Base-by-base conservation (phyloP, 345 rosid genomes). In the Noccaea bulbosa region DNA sequence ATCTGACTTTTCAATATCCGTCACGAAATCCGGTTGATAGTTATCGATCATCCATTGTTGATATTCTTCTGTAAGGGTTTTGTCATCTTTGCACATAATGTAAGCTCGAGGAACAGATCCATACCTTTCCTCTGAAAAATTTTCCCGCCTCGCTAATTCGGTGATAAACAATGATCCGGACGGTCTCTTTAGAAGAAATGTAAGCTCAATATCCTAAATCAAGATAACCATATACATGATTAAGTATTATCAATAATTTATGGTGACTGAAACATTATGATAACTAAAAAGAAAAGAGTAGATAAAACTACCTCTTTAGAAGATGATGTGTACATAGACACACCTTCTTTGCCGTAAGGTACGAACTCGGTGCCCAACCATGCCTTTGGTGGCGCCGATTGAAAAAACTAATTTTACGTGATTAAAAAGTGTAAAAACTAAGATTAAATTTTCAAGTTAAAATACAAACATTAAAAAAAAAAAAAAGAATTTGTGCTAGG, bases 11-110 rank as follows among this genome's bases (percentile, higher is more conserved):
- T 55, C 45, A 27, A 86, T 82, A 39, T 64, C 79, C 12, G 50
- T 41, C 65, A 78, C 82, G 16, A 83, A 50, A 24, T 81, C 27
- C 16, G 34, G 59, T 2, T 65, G 74, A 70, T 49, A 69, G n/a
- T 74, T 73, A 32, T 75, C 51, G 32, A 82, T 76, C 81, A 79
- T 65, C 83, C 84, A 86, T 9, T 45, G 22, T 45, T 83, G 86
- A 11, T 62, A 17, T 20, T 76, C 81, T 46, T 50, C 50, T 2
- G 20, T 44, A 16, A 82, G 27, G 7, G 15, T 22, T 44, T 70
- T 22, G 63, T 86, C 90, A 12, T 81, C 75, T 11, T 75, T 56
- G 14, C 83, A 76, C 2, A 81, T 37, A 2, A 85, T 64, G 50
- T 22, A 81, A 11, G 59, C 82, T 62, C 82, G 64, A 1, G 44